Conservation (phyloP, 768 basidiomycete species). For the Termitomyces sp. region DNA sequence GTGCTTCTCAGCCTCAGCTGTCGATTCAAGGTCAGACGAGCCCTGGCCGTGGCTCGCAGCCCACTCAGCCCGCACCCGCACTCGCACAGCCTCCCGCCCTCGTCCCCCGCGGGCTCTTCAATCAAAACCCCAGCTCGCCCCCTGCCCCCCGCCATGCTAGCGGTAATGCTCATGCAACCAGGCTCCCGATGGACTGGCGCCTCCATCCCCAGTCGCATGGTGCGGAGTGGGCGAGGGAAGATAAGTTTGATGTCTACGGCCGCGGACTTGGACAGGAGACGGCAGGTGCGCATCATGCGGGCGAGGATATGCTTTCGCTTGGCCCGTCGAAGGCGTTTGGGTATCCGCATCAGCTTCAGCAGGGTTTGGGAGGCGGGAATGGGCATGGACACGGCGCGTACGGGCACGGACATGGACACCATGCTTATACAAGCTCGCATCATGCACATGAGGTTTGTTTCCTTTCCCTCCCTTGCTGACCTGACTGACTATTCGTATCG, state of each 20-base stretch:
- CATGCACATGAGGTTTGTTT: conserved; percentile 49
- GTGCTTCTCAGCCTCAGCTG: neutral
- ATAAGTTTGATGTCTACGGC: neutral
- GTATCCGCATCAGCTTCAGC: conserved; percentile 17
- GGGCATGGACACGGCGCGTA: neutral
- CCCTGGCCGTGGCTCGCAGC: neutral
- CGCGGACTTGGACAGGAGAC: neutral
- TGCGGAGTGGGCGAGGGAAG: conserved; percentile 13
- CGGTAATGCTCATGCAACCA: no score
- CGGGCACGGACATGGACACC: neutral
- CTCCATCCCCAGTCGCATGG: conserved; percentile 25
- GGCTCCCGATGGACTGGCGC: conserved; percentile 33
- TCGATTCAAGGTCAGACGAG: neutral
- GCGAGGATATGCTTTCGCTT: neutral
- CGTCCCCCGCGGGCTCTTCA: neutral
- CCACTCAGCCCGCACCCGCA: neutral
- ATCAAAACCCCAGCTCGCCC: neutral
- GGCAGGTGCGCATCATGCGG: no score
- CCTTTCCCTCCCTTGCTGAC: conserved; percentile 1
- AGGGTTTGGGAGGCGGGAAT: neutral
- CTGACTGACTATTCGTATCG: conserved; percentile 17
- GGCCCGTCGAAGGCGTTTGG: neutral
- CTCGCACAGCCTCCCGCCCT: conserved; percentile 7
- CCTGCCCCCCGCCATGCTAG: neutral
- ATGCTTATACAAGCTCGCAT: conserved; percentile 3